Evolutionary conservation across 768 basidiomycete species (phyloP).

Genomic region (Russula sp.): DNA sequence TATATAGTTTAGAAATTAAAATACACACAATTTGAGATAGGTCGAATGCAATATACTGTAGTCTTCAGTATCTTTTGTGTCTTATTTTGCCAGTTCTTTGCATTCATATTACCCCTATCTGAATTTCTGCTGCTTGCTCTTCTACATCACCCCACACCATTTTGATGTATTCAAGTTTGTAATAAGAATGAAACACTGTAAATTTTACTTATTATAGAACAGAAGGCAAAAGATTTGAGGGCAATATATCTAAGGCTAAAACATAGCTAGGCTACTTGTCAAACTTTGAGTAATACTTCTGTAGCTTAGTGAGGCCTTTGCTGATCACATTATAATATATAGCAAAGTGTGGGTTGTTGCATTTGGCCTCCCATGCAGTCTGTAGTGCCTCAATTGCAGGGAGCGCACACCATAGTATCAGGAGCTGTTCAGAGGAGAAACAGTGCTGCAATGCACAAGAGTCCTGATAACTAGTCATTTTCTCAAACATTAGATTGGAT

Average conservation of each 20-base stretch:
- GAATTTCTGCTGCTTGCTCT: no score
- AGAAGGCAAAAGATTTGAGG: no score
- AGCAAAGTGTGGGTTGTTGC: background rate
- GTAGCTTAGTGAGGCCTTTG: background rate
- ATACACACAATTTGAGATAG: no score
- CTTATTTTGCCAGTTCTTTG: no score
- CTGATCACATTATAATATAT: background rate
- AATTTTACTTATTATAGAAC: no score
- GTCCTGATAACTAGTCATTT: background rate
- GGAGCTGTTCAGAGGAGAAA: background rate
- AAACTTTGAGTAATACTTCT: background rate
- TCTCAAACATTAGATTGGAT: no score
- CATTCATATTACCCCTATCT: no score
- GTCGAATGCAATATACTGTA: no score
- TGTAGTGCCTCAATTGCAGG: background rate
- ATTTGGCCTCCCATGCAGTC: constrained; percentile 2
- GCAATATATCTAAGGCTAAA: background rate
- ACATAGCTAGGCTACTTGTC: constrained; percentile 1
- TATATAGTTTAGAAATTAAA: no score
- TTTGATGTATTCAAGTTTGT: no score
- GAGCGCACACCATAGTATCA: background rate
- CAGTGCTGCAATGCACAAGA: background rate
- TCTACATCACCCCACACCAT: no score
- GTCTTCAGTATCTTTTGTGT: no score
- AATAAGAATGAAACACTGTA: background rate